phyloP scores from a whole-genome alignment of 2,329 filamentous ascomycete genomes.

The Tolypocladium pustulatum region DNA sequence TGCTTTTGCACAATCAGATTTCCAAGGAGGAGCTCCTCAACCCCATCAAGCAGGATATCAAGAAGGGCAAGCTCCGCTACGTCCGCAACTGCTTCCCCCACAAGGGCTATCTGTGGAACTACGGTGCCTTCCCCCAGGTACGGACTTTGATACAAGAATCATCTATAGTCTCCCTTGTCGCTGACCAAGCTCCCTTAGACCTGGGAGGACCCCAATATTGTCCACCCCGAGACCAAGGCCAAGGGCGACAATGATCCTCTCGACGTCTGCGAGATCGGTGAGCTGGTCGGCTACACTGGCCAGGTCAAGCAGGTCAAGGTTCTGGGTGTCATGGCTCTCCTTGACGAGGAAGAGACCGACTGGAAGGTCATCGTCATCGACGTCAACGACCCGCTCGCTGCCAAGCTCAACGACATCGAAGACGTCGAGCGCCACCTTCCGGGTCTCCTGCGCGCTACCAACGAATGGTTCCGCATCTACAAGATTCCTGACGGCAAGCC shows the following conservation, averaged over 20 bases:
- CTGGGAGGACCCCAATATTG: constrained; percentile 94
- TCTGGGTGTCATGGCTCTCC: constrained; percentile 95
- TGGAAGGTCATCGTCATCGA: constrained; percentile 99
- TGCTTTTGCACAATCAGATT: constrained; percentile 52
- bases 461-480: constrained; percentile 99
- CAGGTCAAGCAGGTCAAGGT: constrained; percentile 99
- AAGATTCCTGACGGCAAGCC: constrained; percentile 99
- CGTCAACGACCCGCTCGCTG: constrained; percentile 88
- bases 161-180: not conserved
- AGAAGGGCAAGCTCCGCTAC: constrained; percentile 99
- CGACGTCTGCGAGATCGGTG: constrained; percentile 98
- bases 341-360: constrained; percentile 99
- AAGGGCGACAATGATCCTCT: constrained; percentile 99
- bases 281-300: constrained; percentile 90
- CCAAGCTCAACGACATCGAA: constrained; percentile 97
- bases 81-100: constrained; percentile 99
- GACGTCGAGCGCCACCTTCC: constrained; percentile 98
- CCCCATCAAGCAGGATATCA: constrained; percentile 98
- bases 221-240: constrained; percentile 98
- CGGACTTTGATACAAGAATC: constrained; percentile 15
- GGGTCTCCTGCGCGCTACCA: constrained; percentile 91
- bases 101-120: constrained; percentile 99
- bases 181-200: constrained; percentile 46
- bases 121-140: constrained; percentile 97
- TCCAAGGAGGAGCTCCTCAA: constrained; percentile 98